Conservation (phyloP, 805 yeast species). For the Lachancea meyersii region DNA sequence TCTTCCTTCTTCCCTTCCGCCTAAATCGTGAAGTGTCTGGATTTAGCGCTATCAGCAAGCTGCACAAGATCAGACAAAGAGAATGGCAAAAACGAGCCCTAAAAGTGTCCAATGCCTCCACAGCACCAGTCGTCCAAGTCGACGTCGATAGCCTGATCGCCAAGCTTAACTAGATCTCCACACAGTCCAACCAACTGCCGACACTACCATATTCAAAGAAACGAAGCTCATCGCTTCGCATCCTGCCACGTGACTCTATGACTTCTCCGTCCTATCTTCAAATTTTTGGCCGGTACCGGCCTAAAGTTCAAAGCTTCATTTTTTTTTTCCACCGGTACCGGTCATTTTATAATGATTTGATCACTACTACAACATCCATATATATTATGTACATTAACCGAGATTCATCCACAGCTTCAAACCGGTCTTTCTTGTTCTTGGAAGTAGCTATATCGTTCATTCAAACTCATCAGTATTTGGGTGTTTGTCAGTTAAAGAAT, state of each 20-base stretch:
- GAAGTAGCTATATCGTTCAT: no score
- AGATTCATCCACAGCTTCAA: not conserved
- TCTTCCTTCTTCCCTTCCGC: constrained; percentile 65
- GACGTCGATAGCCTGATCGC: constrained; percentile 66
- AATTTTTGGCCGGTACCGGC: constrained; percentile 8
- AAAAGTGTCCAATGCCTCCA: constrained; percentile 51
- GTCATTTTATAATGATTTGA: not conserved
- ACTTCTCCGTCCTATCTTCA: not conserved
- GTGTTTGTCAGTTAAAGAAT: no score
- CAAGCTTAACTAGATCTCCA: constrained; percentile 50
- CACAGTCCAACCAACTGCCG: no score
- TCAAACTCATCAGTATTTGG: no score
- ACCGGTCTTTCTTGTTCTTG: not conserved
- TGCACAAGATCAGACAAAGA: constrained; percentile 54
- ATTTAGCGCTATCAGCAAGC: constrained; percentile 64
- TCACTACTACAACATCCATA: not conserved
- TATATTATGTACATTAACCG: constrained; percentile 1
- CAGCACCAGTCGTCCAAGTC: constrained; percentile 60
- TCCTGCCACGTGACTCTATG: no score
- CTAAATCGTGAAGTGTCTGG: constrained; percentile 67
- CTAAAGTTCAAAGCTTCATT: not conserved
- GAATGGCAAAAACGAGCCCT: constrained; percentile 40
- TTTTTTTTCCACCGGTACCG: constrained; percentile 3
- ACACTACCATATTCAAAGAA: not conserved
- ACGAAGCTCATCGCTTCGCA: not conserved